phyloP scores from a whole-genome alignment of 192 early-diverging fungal species.

The Podila horticola region DNA sequence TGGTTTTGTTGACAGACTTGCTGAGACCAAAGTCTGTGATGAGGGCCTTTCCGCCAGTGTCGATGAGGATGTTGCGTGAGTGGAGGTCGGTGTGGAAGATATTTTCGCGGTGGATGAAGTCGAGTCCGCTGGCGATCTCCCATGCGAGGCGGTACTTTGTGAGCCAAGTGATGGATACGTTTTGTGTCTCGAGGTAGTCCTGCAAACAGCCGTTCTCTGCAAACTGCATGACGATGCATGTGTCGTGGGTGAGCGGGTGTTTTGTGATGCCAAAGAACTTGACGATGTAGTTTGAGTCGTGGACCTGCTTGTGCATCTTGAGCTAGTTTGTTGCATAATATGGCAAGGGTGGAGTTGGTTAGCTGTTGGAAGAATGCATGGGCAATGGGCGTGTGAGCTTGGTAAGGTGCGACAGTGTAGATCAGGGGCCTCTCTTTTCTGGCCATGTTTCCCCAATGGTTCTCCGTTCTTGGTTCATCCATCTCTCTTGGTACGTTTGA shows the following conservation, averaged over 20 bases:
- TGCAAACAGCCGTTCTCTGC: conserved; percentile 53
- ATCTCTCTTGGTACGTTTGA: too few relatives aligned
- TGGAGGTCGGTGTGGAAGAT: conserved; percentile 52
- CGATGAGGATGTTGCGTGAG: conserved; percentile 56
- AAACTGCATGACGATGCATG: conserved; percentile 56
- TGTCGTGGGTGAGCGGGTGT: conserved; percentile 52
- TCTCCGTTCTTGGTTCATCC: too few relatives aligned
- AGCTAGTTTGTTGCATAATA: conserved; percentile 9
- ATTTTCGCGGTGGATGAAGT: conserved; percentile 55
- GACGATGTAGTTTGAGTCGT: conserved; percentile 56
- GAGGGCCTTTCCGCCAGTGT: conserved; percentile 51
- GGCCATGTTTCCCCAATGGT: too few relatives aligned
- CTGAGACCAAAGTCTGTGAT: conserved; percentile 57
- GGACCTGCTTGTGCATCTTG: conserved; percentile 56
- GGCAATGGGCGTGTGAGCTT: too few relatives aligned
- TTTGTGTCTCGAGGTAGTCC: conserved; percentile 53
- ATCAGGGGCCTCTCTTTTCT: too few relatives aligned
- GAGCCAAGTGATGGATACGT: conserved; percentile 46
- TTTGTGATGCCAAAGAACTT: conserved; percentile 56
- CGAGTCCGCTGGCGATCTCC: conserved; percentile 51
- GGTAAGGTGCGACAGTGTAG: too few relatives aligned
- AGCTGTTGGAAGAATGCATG: too few relatives aligned
- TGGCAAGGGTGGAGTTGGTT: background rate
- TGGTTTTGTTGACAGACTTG: conserved; percentile 46
- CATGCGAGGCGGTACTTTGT: conserved; percentile 49